A percentile compares a stretch with the other conserved stretches of the same genome.
These are phyloP conservation scores for Kewa caespitosa DNA, from an alignment of 179 eudicot genomes.

Conservation along the genomic window DNA sequence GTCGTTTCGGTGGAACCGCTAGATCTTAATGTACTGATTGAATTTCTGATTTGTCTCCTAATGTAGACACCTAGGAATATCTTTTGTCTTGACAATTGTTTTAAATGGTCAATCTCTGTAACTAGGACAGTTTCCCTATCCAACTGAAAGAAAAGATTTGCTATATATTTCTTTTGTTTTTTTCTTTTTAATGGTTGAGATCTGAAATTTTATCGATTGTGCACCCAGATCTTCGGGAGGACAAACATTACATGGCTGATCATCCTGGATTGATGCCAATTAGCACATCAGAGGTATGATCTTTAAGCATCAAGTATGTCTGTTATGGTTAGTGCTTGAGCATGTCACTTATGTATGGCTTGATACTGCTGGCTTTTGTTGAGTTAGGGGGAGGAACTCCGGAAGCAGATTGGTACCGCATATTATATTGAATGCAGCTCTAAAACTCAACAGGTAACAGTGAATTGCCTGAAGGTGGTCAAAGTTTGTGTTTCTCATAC, in stretches of 20 bases:
- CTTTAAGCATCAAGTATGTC: constrained; percentile 11
- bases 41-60: too few species aligned
- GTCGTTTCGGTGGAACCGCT: too few species aligned
- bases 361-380: constrained; percentile 18
- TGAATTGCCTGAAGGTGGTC: background rate
- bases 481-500: background rate
- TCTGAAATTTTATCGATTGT: constrained; percentile 8
- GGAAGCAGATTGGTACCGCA: constrained; percentile 88
- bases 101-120: background rate
- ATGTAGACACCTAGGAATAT: too few species aligned
- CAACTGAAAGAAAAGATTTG: too few species aligned
- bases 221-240: constrained; percentile 81
- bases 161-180: too few species aligned
- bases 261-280: constrained; percentile 93
- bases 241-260: constrained; percentile 86
- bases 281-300: constrained; percentile 67
- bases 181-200: too few species aligned
- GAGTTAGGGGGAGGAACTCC: constrained; percentile 88
- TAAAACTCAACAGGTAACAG: constrained; percentile 87
- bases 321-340: background rate
- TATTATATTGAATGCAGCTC: constrained; percentile 94
- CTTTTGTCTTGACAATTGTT: too few species aligned
- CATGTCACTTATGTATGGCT: background rate
- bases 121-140: too few species aligned
- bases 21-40: too few species aligned